A percentile compares a stretch with the other conserved stretches of the same genome.
Evolutionary conservation across 1,284 basidiomycete genomes (phyloP).

Genomic region (Trichosporon asahii): DNA sequence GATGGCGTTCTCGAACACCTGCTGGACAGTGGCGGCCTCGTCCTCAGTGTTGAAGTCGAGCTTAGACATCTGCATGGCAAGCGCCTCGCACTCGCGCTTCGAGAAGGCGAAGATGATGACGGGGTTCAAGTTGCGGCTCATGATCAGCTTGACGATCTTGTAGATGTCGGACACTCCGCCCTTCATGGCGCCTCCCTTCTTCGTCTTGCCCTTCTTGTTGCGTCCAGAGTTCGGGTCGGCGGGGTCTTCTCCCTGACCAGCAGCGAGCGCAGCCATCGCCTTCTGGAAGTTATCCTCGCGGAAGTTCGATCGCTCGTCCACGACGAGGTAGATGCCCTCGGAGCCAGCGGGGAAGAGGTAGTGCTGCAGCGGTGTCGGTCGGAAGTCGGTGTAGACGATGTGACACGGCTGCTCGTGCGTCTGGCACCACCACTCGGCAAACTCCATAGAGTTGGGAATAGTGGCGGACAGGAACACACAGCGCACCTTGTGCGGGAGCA

Average conservation of each 20-base stretch:
- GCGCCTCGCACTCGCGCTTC: slow-evolving; percentile 93
- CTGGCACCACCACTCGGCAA: slow-evolving; percentile 97
- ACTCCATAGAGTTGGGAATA: slow-evolving; percentile 99
- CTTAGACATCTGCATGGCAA: slow-evolving; percentile 89
- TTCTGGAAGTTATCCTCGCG: slow-evolving; percentile 96
- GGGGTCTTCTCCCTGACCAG: slow-evolving; percentile 86
- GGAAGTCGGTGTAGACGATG: slow-evolving; percentile 98
- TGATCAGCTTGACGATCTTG: slow-evolving; percentile 98
- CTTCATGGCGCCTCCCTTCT: slow-evolving; percentile 87
- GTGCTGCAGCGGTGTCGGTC: slow-evolving; percentile 95
- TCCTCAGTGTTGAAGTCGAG: slow-evolving; percentile 94
- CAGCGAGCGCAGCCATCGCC: slow-evolving; percentile 90
- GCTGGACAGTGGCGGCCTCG: slow-evolving; percentile 82
- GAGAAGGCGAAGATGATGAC: slow-evolving; percentile 99
- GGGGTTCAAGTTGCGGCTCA: slow-evolving; percentile 96
- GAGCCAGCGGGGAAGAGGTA: slow-evolving; percentile 96
- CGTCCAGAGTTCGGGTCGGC: slow-evolving; percentile 75
- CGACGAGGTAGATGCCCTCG: slow-evolving; percentile 95
- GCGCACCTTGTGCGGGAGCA: slow-evolving; percentile 90
- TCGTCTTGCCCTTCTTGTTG: slow-evolving; percentile 82
- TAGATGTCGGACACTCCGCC: slow-evolving; percentile 77
- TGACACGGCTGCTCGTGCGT: slow-evolving; percentile 98
- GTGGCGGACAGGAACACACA: slow-evolving; percentile 99
- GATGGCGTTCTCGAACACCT: slow-evolving; percentile 93
- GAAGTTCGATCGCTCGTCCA: slow-evolving; percentile 96